A percentile compares a stretch with the other conserved stretches of the same genome.
Evolutionary conservation across 495 filamentous ascomycete genomes (phyloP).

Genomic region (Bombardia bombarda): DNA sequence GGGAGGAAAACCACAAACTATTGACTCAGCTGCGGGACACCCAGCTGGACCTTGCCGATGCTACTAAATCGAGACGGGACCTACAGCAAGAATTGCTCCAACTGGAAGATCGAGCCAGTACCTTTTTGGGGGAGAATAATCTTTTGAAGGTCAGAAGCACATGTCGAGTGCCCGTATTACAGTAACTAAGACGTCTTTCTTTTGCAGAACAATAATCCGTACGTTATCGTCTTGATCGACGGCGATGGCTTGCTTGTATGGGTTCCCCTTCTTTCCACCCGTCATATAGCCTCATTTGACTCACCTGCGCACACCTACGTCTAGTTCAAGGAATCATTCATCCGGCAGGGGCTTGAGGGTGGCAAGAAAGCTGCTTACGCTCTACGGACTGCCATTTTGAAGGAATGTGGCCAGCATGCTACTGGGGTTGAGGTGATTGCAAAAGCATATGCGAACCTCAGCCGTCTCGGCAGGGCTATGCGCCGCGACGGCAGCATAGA

Average conservation of each 20-base stretch:
- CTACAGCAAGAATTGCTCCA: constrained; percentile 34
- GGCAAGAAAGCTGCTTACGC: constrained; percentile 62
- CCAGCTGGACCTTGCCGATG: constrained; percentile 35
- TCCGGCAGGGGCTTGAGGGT: constrained; percentile 58
- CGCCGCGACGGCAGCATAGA: constrained; percentile 47
- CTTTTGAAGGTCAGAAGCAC: constrained; percentile 28
- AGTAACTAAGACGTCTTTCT: constrained; percentile 13
- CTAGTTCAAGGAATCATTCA: constrained; percentile 58
- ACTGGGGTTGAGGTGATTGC: constrained; percentile 54
- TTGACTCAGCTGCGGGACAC: constrained; percentile 24
- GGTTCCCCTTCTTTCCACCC: constrained; percentile 3
- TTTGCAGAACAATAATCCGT: constrained; percentile 62
- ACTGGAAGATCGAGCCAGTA: constrained; percentile 17
- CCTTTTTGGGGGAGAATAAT: constrained; percentile 22
- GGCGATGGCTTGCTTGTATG: constrained; percentile 66
- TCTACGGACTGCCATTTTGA: constrained; percentile 49
- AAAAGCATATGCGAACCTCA: constrained; percentile 62
- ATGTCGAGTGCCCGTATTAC: background rate
- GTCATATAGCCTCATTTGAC: background rate
- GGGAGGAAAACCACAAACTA: constrained; percentile 29
- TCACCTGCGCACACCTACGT: background rate
- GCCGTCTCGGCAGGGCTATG: constrained; percentile 55
- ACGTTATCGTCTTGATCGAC: constrained; percentile 68
- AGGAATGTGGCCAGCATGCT: constrained; percentile 33
- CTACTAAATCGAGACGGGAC: constrained; percentile 30